phyloP scores from a whole-genome alignment of 2,329 filamentous ascomycete genomes.

The Phoma herbarum region DNA sequence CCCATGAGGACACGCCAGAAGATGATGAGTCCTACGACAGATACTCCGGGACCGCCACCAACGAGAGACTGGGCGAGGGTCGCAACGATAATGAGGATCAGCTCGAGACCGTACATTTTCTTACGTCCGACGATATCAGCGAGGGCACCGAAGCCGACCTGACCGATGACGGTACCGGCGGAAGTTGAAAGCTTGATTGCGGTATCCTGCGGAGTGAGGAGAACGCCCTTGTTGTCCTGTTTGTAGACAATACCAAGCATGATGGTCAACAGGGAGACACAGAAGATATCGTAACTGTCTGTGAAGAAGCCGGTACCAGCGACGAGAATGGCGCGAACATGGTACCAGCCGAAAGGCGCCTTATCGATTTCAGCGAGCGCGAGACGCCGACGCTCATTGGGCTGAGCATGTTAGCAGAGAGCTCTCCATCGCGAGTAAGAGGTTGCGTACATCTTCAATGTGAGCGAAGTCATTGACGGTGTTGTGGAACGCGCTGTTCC shows the following conservation, averaged over 20 bases:
- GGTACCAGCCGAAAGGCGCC: constrained; percentile 83
- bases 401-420: constrained; percentile 58
- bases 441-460: constrained; percentile 11
- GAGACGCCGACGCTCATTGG: constrained; percentile 79
- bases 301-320: constrained; percentile 88
- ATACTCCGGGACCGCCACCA: constrained; percentile 47
- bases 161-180: constrained; percentile 83
- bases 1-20: constrained; percentile 56
- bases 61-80: constrained; percentile 50
- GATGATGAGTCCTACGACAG: constrained; percentile 50
- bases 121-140: constrained; percentile 82
- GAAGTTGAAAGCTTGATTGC: constrained; percentile 88
- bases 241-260: constrained; percentile 86
- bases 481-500: constrained; percentile 45
- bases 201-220: constrained; percentile 75
- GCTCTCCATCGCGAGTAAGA: too few species aligned
- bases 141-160: constrained; percentile 70
- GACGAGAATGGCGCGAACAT: constrained; percentile 78
- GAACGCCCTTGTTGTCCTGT: constrained; percentile 56
- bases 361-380: constrained; percentile 84
- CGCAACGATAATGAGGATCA: constrained; percentile 53
- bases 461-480: constrained; percentile 74
- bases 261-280: constrained; percentile 55
- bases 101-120: constrained; percentile 76
- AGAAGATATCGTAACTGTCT: constrained; percentile 75